These are phyloP conservation scores for Striga hermonthica DNA, from an alignment of 305 asterid genomes.

Conservation along the genomic window DNA sequence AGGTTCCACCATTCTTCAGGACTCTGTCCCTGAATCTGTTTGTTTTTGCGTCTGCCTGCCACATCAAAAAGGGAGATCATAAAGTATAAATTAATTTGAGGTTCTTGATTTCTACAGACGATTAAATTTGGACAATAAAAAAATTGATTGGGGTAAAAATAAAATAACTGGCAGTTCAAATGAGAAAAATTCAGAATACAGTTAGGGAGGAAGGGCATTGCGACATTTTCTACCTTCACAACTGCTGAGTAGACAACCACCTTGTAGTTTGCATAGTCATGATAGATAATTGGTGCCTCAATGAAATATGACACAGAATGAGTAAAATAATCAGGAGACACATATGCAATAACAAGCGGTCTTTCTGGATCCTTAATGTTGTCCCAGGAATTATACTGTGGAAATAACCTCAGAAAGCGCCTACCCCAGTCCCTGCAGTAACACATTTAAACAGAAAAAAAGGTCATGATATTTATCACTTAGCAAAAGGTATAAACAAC, in stretches of 20 bases:
- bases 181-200: slow-evolving; percentile 14
- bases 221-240: slow-evolving; percentile 66
- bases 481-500: slow-evolving; percentile 15
- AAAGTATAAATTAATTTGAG: not conserved
- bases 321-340: slow-evolving; percentile 98
- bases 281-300: slow-evolving; percentile 86
- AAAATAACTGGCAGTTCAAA: slow-evolving; percentile 25
- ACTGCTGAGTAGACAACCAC: slow-evolving; percentile 97
- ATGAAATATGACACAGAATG: slow-evolving; percentile 97
- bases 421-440: slow-evolving; percentile 96
- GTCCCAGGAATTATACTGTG: slow-evolving; percentile 88
- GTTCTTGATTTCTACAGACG: slow-evolving; percentile 10
- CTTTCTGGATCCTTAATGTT: slow-evolving; percentile 84
- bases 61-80: slow-evolving; percentile 22
- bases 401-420: slow-evolving; percentile 86
- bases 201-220: slow-evolving; percentile 19
- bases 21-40: slow-evolving; percentile 81
- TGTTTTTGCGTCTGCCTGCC: slow-evolving; percentile 97
- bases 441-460: slow-evolving; percentile 1
- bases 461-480: too few relatives aligned
- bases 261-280: slow-evolving; percentile 72
- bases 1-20: slow-evolving; percentile 79
- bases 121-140: slow-evolving; percentile 21
- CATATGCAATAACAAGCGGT: slow-evolving; percentile 87
- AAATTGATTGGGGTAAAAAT: slow-evolving; percentile 19